These are phyloP conservation scores for Aspergillus alliaceus DNA, from an alignment of 2,329 filamentous ascomycete species.

Conservation along the genomic window DNA sequence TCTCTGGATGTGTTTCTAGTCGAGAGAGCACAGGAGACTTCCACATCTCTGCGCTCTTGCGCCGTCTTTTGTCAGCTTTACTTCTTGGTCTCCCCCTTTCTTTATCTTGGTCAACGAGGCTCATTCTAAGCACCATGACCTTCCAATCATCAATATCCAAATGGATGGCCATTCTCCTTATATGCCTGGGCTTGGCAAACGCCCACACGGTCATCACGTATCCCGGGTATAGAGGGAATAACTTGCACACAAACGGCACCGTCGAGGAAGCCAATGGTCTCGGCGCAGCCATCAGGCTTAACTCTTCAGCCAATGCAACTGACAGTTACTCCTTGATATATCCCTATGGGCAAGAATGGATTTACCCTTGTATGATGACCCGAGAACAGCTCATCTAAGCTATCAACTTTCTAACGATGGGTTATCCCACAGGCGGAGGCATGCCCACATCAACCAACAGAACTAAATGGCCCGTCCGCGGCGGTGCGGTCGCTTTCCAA, in stretches of 20 bases:
- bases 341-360: constrained; percentile 93
- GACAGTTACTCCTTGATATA: constrained; percentile 53
- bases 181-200: constrained; percentile 40
- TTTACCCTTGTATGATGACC: constrained; percentile 77
- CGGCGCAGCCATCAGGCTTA: constrained; percentile 38
- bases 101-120: not conserved
- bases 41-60: constrained; percentile 3
- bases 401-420: constrained; percentile 1
- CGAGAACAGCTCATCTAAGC: not conserved
- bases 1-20: constrained; percentile 7
- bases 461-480: constrained; percentile 85
- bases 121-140: constrained; percentile 26
- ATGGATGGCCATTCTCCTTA: constrained; percentile 30
- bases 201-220: constrained; percentile 81
- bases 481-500: constrained; percentile 85
- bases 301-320: not conserved
- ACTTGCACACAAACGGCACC: constrained; percentile 73
- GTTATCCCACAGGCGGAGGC: constrained; percentile 68
- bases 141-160: constrained; percentile 26
- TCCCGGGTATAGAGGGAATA: constrained; percentile 84
- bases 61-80: constrained; percentile 4
- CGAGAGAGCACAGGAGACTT: not conserved
- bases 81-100: not conserved
- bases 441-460: constrained; percentile 75
- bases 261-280: constrained; percentile 47